Conservation (phyloP, 2,329 filamentous ascomycete species). For the Fusarium incarnatum region DNA sequence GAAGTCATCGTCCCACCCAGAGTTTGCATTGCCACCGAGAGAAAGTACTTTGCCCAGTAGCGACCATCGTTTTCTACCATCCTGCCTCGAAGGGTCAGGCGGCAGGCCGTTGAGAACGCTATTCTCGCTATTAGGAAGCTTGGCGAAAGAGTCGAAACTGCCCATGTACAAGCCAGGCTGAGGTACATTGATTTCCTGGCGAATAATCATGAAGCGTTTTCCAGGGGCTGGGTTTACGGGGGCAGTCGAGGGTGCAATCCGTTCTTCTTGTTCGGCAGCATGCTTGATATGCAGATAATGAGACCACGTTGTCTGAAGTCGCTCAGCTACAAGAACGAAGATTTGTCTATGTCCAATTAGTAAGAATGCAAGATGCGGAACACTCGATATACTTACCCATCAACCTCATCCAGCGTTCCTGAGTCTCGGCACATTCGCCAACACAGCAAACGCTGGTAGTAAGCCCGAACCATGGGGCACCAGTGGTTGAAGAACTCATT, state of each 20-base stretch:
- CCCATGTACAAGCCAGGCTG: constrained; percentile 61
- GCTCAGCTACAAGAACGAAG: constrained; percentile 72
- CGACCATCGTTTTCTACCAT: constrained; percentile 71
- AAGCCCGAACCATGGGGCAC: constrained; percentile 95
- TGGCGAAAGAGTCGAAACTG: constrained; percentile 61
- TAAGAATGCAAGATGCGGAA: constrained; percentile 9
- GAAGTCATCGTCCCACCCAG: constrained; percentile 58
- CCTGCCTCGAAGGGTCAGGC: constrained; percentile 47
- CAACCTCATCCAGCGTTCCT: constrained; percentile 71
- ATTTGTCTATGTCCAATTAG: constrained; percentile 67
- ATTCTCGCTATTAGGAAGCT: constrained; percentile 43
- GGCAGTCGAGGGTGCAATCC: constrained; percentile 75
- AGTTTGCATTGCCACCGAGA: constrained; percentile 41
- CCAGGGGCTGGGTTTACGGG: constrained; percentile 88
- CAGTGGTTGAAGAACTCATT: constrained; percentile 89
- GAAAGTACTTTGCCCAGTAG: constrained; percentile 72
- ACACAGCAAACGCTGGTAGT: constrained; percentile 90
- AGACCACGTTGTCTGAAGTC: constrained; percentile 79
- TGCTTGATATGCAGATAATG: constrained; percentile 82
- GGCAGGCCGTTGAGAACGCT: constrained; percentile 45
- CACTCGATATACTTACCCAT: constrained; percentile 67
- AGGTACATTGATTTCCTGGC: constrained; percentile 72
- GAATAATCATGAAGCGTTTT: constrained; percentile 88
- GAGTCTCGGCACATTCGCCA: constrained; percentile 87
- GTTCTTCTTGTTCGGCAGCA: constrained; percentile 67